phyloP scores from a whole-genome alignment of 371 early-diverging fungal species.

The Mucor irregularis region DNA sequence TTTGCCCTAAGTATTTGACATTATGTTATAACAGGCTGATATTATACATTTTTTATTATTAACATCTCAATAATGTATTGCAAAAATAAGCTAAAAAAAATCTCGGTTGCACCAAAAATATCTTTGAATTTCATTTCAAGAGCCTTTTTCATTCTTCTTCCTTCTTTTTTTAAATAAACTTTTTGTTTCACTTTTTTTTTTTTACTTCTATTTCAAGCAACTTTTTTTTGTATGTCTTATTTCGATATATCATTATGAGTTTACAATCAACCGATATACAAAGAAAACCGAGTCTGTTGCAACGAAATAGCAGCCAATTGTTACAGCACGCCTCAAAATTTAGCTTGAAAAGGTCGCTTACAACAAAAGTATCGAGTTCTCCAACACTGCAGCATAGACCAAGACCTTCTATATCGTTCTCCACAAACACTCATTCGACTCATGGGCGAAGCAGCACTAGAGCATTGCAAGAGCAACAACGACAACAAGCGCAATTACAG shows the following conservation, averaged over 20 bases:
- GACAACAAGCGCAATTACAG: background rate
- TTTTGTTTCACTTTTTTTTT: background rate
- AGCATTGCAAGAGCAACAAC: background rate
- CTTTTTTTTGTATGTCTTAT: too few relatives aligned
- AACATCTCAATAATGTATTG: too few relatives aligned
- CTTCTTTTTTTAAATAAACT: background rate
- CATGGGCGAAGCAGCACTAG: background rate
- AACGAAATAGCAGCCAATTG: conserved; percentile 15
- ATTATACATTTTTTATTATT: too few relatives aligned
- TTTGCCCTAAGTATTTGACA: too few relatives aligned
- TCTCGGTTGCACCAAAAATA: too few relatives aligned
- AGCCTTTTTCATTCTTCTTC: background rate
- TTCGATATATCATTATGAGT: background rate
- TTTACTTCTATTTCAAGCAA: background rate
- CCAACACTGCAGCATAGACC: conserved; percentile 6
- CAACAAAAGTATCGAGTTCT: conserved; percentile 4
- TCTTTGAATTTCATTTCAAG: too few relatives aligned
- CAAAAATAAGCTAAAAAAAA: too few relatives aligned
- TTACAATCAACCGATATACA: background rate
- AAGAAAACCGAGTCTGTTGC: conserved; percentile 2
- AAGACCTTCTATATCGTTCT: background rate
- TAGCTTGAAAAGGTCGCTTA: conserved; percentile 18
- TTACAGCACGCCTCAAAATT: conserved; percentile 19
- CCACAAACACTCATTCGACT: background rate
- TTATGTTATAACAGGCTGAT: too few relatives aligned